Base-by-base conservation (phyloP, 2,329 filamentous ascomycete genomes). In the Neophaeococcomyces mojaviensis region DNA sequence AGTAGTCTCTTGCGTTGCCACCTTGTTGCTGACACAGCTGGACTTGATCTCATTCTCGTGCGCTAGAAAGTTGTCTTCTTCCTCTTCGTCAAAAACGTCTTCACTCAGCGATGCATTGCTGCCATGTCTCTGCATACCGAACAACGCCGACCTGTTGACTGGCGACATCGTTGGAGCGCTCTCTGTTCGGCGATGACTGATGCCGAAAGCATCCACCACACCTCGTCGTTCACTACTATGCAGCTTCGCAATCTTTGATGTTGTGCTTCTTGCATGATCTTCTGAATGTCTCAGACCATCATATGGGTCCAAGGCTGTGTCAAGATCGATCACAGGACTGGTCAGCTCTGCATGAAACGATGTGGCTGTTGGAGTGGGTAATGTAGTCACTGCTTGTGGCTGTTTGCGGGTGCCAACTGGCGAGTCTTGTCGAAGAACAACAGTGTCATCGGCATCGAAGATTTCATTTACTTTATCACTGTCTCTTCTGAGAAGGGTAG, bases 241-340 rank as follows among this genome's bases (percentile, higher is more conserved):
- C 64, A 73, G 70, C 28, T 68, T 63, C 5, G 65, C 63, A 44
- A 70, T 67, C 5, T 65, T 61, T 45, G 61, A 66, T 2, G 59
- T 50, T 19, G 43, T 49, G n/a, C 34, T 39, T 15, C 44, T 43
- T 10, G 47, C 33, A 42, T 40, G 44, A 18, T 59, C 55, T 15
- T 60, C 57, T n/a, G 62, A 60, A 19, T 53, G 41, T 56, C 66
- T 66, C 42, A 68, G 67, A 6, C 69, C 67, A 0, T 88, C 92
- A 65, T 95, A 94, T 0, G 90, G 88, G 1, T 88, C 89, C 1
- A 97, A 74, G 20, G 90, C 92, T 15, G 89, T 90, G 67, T 98
- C 92, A 34, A 98, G 71, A 63, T 98, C 92, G 52, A 98, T 94
- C 64, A 96, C 84, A 6, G 86, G 82, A 59, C 81, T 86, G 43